phyloP scores from a whole-genome alignment of 176 grass and related monocot species.

The Otatea glauca region DNA sequence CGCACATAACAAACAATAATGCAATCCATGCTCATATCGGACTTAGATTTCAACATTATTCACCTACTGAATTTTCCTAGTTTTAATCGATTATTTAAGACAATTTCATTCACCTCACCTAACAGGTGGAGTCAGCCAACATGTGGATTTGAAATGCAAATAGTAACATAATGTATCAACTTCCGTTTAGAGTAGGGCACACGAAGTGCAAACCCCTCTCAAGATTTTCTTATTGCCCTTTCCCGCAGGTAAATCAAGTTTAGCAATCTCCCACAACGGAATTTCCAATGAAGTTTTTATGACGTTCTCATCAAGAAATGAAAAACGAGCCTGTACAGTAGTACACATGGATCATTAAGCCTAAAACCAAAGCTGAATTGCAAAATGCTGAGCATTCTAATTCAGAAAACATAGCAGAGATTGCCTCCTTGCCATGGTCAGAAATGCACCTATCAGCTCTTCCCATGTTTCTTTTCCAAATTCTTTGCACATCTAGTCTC shows the following conservation, averaged over 20 bases:
- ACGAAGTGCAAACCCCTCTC: conserved; percentile 71
- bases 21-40: not conserved
- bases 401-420: conserved; percentile 23
- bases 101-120: not conserved
- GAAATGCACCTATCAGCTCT: conserved; percentile 96
- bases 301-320: conserved; percentile 91
- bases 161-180: not conserved
- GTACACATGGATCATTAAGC: not conserved
- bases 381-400: not conserved
- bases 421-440: conserved; percentile 92
- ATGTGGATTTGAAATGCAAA: not conserved
- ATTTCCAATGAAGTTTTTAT: conserved; percentile 75
- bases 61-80: not conserved
- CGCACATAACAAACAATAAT: not conserved
- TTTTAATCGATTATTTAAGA: not conserved
- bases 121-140: not conserved
- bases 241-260: conserved; percentile 76
- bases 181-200: not conserved
- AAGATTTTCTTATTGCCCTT: conserved; percentile 96
- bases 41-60: conserved; percentile 7
- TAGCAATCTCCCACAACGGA: conserved; percentile 85
- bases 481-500: conserved; percentile 90
- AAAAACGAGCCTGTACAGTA: conserved; percentile 71
- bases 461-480: conserved; percentile 99
- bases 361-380: not conserved